Conservation (phyloP, 116 monocot genomes). For the Cymodocea nodosa region DNA sequence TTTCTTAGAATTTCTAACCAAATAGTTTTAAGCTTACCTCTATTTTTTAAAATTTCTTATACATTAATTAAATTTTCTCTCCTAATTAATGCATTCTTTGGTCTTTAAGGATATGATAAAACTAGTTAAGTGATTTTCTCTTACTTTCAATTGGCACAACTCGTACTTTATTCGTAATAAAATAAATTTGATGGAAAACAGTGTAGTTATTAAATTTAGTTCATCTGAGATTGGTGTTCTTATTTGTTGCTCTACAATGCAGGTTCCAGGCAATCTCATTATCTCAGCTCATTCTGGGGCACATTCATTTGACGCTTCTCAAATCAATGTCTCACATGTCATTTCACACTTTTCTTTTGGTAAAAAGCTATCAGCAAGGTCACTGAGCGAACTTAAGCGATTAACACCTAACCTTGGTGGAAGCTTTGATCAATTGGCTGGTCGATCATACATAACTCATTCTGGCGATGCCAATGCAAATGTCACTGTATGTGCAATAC, state of each 20-base stretch:
- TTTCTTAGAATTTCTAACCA: too few relatives aligned
- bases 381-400: constrained; percentile 54
- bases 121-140: too few relatives aligned
- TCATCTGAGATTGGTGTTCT: not conserved
- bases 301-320: constrained; percentile 94
- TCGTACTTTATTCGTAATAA: too few relatives aligned
- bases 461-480: constrained; percentile 46
- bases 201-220: too few relatives aligned
- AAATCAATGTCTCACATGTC: constrained; percentile 82
- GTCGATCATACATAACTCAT: constrained; percentile 44
- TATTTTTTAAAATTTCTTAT: too few relatives aligned
- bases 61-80: too few relatives aligned
- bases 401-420: constrained; percentile 59
- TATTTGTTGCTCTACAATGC: constrained; percentile 4
- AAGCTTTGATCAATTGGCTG: constrained; percentile 64
- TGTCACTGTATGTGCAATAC: constrained; percentile 53
- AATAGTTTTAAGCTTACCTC: too few relatives aligned
- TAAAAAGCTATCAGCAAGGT: constrained; percentile 35
- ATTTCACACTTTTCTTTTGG: constrained; percentile 89
- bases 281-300: constrained; percentile 76
- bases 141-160: too few relatives aligned
- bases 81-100: too few relatives aligned
- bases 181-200: too few relatives aligned
- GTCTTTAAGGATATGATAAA: too few relatives aligned
- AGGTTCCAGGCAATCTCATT: constrained; percentile 95